Base-by-base conservation (phyloP, 345 rosid species). In the Nephelium lappaceum region DNA sequence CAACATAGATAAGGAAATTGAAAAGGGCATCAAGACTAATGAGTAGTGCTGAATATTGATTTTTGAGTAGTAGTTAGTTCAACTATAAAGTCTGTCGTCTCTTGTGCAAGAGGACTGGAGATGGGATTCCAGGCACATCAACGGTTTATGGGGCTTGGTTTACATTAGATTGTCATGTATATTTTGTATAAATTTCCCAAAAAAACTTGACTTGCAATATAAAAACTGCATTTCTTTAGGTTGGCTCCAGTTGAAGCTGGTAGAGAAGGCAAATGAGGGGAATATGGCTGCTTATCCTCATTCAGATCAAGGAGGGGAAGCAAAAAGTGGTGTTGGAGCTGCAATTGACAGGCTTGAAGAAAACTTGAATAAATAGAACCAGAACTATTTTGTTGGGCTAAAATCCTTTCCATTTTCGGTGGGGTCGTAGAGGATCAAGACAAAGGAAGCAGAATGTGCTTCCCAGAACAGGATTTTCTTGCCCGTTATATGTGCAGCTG, bases 191-290 rank as follows among this genome's bases (percentile, higher is more conserved):
- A 11, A 12, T 47, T 15, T 12, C 55, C 55, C 4, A 19, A 12
- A 14, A 49, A 49, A 49, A 53, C 61, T 4, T 63, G 64, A 39
- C 65, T 81, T 36, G 53, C 38, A 19, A 75, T 10, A 71, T 18
- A 57, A 55, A 18, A 66, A 25, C 5, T 38, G 41, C 27, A 41
- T 79, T 47, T 78, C 42, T n/a, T 77, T 81, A 93, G 97, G 98
- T 78, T 93, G 97, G 97, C 61, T 92, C 72, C 97, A 95, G 66
- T 80, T 93, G 87, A 95, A 95, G 88, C 90, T 93, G 27, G 84
- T 93, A 74, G 88, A 92, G 83, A 95, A 93, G 85, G 98, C 95
- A 66, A 91, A 93, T 77, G 91, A 93, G 84, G 93, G 88, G 67
- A 85, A 78, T 27, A 45, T 43, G 61, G 76, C 74, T 64, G 60